Base-by-base conservation (phyloP, 768 basidiomycete species). In the Strobilomyces echinocephalus region DNA sequence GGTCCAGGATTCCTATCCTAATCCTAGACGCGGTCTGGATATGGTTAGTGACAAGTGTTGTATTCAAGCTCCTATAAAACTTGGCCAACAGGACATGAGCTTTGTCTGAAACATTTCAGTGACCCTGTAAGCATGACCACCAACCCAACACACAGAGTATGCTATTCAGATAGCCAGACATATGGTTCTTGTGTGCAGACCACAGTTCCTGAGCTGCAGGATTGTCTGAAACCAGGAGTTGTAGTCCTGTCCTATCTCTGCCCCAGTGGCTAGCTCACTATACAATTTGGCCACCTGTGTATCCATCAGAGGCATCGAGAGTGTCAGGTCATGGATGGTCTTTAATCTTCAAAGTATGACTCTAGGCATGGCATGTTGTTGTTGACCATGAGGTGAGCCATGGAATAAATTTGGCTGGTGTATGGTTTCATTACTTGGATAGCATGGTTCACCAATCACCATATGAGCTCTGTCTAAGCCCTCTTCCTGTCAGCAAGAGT, bases 321-420 rank as follows among this genome's bases (percentile, higher is more conserved):
- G 65, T 0, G 72, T 72, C 2, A 85, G 81, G 50, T 83, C 85
- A 53, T 91, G 82, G n/a, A 81, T 85, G 0, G 89, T 91, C 15
- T 71, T 60, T 91, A 95, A 71, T 97, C 95, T 79, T 74, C 74
- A 18, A 83, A 65, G 62, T 88, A 88, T 0, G 86, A 90, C 73
- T 97, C 95, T 0, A 93, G 95, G 10, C 94, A 78, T 38, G 94
- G 95, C 3, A 91, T 93, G 15, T 73, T 85, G 66, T 93, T 95
- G 60, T 77, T 83, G 0, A 92, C 95, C 9, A 79, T 72, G 63
- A 91, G 95, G 45, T 72, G 87, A 35, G 82, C 79, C 69, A 97
- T 76, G 12, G 76, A 69, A 69, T 87, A 79, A 0, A 79, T 87
- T 41, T 75, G 67, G 52, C 83, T 82, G 28, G 85, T 85, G 69